phyloP scores from a whole-genome alignment of 2,329 filamentous ascomycete species.

The Aspergillus alliaceus region DNA sequence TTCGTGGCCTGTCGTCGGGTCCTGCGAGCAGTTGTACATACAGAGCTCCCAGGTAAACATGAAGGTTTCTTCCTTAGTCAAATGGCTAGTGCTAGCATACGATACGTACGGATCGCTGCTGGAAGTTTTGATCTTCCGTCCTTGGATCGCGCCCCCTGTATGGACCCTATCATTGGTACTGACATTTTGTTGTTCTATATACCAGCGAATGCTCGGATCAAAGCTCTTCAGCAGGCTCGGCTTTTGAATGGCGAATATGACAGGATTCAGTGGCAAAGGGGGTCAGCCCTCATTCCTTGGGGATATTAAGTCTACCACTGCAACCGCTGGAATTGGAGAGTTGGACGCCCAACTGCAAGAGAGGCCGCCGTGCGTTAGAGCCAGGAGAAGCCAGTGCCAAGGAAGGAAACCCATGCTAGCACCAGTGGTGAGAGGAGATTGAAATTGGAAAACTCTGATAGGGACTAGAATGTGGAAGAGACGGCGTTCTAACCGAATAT shows the following conservation, averaged over 20 bases:
- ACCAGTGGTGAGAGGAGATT: neutral
- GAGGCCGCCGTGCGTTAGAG: neutral
- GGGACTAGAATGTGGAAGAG: too few relatives aligned
- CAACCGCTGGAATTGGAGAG: too few relatives aligned
- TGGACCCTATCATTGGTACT: too few relatives aligned
- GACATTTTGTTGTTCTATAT: too few relatives aligned
- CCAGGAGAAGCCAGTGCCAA: neutral
- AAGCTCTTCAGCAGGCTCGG: neutral
- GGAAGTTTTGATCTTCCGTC: neutral
- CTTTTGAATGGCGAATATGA: constrained; percentile 16
- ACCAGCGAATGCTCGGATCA: too few relatives aligned
- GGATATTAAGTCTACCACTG: too few relatives aligned
- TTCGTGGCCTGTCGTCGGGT: neutral
- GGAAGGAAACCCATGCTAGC: neutral
- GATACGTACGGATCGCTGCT: neutral
- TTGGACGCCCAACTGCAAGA: too few relatives aligned
- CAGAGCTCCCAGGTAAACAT: neutral
- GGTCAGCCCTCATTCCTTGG: constrained; percentile 10
- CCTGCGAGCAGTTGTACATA: neutral
- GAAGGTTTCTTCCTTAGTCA: neutral
- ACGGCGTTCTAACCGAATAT: too few relatives aligned
- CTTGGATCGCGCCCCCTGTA: neutral
- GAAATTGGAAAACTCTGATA: neutral
- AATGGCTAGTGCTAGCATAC: neutral
- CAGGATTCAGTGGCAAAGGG: constrained; percentile 4